Evolutionary conservation across 1,284 basidiomycete genomes (phyloP).

Genomic region (Polyporus tsugae): DNA sequence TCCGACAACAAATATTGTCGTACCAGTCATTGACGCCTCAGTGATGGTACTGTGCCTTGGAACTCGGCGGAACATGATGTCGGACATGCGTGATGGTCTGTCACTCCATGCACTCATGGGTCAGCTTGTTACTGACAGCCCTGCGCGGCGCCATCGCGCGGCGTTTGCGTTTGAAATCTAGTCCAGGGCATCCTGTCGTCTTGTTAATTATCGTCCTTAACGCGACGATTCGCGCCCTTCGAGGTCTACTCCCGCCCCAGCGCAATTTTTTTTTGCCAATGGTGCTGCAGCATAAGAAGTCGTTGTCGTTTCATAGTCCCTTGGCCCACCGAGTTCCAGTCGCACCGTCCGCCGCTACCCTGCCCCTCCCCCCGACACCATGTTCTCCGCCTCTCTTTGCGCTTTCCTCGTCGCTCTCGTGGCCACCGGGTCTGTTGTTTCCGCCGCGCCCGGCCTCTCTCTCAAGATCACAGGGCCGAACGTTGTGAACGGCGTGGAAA

Average conservation of each 20-base stretch:
- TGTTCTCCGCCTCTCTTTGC: not conserved
- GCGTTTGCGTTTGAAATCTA: not conserved
- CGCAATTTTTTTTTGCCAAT: not conserved
- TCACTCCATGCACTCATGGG: not conserved
- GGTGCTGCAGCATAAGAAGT: not conserved
- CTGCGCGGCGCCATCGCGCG: not conserved
- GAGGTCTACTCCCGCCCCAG: not conserved
- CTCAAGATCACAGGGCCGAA: not conserved
- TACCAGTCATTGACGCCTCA: no score
- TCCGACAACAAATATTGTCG: no score
- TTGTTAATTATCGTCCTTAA: not conserved
- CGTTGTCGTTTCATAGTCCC: not conserved
- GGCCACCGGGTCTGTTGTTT: not conserved
- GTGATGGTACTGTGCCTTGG: no score
- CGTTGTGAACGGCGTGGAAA: not conserved
- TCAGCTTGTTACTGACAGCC: not conserved
- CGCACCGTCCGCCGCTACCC: not conserved
- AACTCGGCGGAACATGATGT: no score
- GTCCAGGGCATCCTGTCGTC: not conserved
- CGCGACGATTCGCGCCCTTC: not conserved
- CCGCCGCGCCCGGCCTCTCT: not conserved
- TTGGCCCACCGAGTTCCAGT: no score
- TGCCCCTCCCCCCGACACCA: not conserved
- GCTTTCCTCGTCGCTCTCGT: not conserved
- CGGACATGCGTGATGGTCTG: not conserved